Conservation (phyloP, 164 flowering plant species). For the Berberis thunbergii region DNA sequence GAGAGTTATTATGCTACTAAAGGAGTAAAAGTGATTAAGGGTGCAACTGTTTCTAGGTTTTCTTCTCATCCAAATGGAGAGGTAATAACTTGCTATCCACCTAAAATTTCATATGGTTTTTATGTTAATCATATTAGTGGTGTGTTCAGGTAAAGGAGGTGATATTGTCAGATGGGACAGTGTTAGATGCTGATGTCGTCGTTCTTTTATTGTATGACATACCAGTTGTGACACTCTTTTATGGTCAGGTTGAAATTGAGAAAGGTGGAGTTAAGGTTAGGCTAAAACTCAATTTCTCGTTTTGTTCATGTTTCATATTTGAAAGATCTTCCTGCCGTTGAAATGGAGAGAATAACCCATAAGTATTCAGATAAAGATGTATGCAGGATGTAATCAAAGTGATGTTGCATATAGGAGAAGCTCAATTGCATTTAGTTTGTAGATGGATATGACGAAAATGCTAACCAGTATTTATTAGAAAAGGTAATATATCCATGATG, state of each 20-base stretch:
- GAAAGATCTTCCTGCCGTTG: too few species aligned
- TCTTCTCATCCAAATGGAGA: slow-evolving; percentile 62
- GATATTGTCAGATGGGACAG: slow-evolving; percentile 81
- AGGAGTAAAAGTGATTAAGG: slow-evolving; percentile 81
- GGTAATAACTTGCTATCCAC: slow-evolving; percentile 23
- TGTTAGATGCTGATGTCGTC: slow-evolving; percentile 91
- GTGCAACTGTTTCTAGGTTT: slow-evolving; percentile 91
- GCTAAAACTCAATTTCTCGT: background rate
- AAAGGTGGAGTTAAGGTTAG: slow-evolving; percentile 96
- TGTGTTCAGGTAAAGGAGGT: slow-evolving; percentile 72
- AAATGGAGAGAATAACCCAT: too few species aligned
- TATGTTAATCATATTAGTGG: background rate
- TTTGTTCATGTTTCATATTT: background rate
- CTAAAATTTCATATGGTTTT: background rate
- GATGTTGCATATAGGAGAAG: too few species aligned
- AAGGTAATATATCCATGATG: too few species aligned
- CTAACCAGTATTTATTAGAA: too few species aligned
- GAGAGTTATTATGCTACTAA: slow-evolving; percentile 87
- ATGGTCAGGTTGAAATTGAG: slow-evolving; percentile 88
- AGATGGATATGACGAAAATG: too few species aligned
- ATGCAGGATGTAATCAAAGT: too few species aligned
- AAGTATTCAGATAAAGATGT: too few species aligned
- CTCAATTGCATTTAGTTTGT: too few species aligned
- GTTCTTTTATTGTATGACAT: slow-evolving; percentile 94
- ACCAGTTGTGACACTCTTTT: slow-evolving; percentile 68